A percentile compares a stretch with the other conserved stretches of the same genome.
phyloP scores from a whole-genome alignment of 129 eudicot genomes.

The Apium graveolens region DNA sequence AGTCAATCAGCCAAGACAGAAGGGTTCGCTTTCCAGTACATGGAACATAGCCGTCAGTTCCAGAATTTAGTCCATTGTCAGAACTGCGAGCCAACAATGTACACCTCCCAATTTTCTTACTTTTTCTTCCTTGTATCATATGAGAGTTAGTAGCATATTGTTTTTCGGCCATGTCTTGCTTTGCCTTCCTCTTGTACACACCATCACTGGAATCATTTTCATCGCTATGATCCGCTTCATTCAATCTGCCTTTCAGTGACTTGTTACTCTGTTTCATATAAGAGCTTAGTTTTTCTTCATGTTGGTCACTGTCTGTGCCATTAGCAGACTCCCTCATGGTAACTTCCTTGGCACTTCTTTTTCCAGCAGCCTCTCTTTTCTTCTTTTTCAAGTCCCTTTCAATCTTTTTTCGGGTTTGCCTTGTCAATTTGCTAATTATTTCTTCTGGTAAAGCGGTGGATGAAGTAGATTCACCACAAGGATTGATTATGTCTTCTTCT shows the following conservation, averaged over 20 bases:
- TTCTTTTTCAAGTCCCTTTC: conserved; percentile 75
- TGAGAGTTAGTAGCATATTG: conserved; percentile 24
- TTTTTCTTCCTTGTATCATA: conserved; percentile 48
- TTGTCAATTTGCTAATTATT: conserved; percentile 66
- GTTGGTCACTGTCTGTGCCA: conserved; percentile 30
- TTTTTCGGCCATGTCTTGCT: conserved; percentile 29
- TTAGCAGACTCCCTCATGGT: conserved; percentile 27
- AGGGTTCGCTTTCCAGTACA: conserved; percentile 73
- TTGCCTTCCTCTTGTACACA: conserved; percentile 18
- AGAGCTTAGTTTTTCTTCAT: conserved; percentile 33
- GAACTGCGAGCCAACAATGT: conserved; percentile 62
- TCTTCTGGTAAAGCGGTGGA: conserved; percentile 74
- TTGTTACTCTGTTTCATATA: conserved; percentile 40
- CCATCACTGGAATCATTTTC: conserved; percentile 41
- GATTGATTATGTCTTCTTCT: conserved; percentile 38
- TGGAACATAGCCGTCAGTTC: conserved; percentile 53
- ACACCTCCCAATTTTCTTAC: conserved; percentile 63
- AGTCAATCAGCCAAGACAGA: conserved; percentile 79
- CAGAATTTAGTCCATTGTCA: conserved; percentile 49
- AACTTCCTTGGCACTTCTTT: conserved; percentile 31
- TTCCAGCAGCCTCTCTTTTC: conserved; percentile 46
- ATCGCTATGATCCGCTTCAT: conserved; percentile 27
- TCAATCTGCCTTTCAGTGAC: conserved; percentile 28
- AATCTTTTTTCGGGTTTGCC: conserved; percentile 86
- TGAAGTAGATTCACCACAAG: conserved; percentile 31